These are phyloP conservation scores for Inga oerstediana DNA, from an alignment of 306 rosid species.

Conservation along the genomic window DNA sequence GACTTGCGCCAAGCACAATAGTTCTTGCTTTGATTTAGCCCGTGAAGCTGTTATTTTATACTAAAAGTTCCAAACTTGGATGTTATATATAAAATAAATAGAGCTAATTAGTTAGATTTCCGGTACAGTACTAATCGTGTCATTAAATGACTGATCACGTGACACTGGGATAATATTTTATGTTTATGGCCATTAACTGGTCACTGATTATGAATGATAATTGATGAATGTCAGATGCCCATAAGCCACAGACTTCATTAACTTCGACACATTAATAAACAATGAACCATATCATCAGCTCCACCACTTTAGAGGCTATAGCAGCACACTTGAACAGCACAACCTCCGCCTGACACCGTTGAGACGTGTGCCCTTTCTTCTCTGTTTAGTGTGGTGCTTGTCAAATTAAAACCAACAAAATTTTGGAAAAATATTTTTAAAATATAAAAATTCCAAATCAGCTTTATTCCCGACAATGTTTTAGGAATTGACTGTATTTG, in stretches of 20 bases:
- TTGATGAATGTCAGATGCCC: neutral
- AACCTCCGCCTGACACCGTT: neutral
- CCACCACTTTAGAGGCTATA: neutral
- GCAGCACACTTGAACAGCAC: neutral
- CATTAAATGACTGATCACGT: neutral
- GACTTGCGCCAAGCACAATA: no score
- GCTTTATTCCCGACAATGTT: no score
- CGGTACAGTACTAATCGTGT: neutral
- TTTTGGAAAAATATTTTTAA: no score
- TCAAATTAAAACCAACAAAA: no score
- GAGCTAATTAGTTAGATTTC: neutral
- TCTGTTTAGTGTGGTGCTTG: neutral
- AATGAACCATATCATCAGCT: neutral
- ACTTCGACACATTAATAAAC: neutral
- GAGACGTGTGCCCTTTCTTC: neutral
- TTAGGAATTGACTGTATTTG: no score
- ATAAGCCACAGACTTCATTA: neutral
- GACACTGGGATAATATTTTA: neutral
- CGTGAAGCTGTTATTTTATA: neutral
- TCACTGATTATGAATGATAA: neutral
- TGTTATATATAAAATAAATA: neutral
- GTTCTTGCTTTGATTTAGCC: neutral
- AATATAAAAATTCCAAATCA: no score
- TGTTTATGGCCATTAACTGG: neutral
- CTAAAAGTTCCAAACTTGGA: neutral